Evolutionary conservation across 1,139 yeast species (phyloP).

Genomic region (Kurtzmaniella quercitrusa): DNA sequence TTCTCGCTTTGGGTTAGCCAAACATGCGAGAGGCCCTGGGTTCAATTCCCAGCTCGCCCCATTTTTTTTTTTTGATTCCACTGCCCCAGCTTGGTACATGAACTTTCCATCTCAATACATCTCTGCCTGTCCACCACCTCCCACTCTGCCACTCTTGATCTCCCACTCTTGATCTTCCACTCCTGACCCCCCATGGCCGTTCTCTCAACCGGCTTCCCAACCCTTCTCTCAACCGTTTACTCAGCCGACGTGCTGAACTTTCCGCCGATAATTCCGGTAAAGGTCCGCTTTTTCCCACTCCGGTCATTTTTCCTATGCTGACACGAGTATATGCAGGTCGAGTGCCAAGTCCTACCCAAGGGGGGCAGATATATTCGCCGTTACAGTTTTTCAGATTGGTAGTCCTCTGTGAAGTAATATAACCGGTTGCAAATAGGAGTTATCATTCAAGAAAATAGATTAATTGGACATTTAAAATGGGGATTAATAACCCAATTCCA

Average conservation of each 20-base stretch:
- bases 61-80: neutral
- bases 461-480: constrained; percentile 22
- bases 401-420: neutral
- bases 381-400: neutral
- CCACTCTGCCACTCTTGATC: too few species aligned
- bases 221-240: too few species aligned
- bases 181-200: too few species aligned
- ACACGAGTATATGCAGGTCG: neutral
- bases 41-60: constrained; percentile 9
- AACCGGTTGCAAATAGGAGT: too few species aligned
- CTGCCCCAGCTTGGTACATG: too few species aligned
- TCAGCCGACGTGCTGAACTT: too few species aligned
- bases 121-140: too few species aligned
- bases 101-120: too few species aligned
- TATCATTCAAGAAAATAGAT: neutral
- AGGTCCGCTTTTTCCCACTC: neutral
- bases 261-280: neutral
- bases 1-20: constrained; percentile 16
- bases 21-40: constrained; percentile 6
- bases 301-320: neutral
- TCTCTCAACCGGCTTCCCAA: too few species aligned
- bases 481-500: constrained; percentile 91
- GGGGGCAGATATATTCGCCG: neutral
- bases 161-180: too few species aligned
- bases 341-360: neutral